Conservation (phyloP, 2,329 filamentous ascomycete species). For the Chalaropsis ovoidea region DNA sequence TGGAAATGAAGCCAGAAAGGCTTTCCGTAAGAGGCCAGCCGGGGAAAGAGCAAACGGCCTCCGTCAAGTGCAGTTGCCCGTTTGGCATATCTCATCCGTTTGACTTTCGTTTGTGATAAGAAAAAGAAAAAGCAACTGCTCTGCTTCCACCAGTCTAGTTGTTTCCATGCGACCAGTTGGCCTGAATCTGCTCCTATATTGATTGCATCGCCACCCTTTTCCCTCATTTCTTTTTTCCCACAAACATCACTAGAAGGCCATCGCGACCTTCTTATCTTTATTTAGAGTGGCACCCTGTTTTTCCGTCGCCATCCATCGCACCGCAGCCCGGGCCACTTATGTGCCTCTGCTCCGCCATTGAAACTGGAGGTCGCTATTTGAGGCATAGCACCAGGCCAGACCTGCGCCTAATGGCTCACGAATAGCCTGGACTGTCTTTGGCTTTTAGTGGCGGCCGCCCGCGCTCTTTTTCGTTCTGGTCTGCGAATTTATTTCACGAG, state of each 20-base stretch:
- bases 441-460: background rate
- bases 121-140: too few species aligned
- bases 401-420: background rate
- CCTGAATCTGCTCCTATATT: background rate
- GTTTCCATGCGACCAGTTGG: background rate
- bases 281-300: background rate
- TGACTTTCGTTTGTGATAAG: background rate
- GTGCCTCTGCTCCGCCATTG: conserved; percentile 1
- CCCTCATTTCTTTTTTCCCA: background rate
- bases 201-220: background rate
- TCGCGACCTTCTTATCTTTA: background rate
- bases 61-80: background rate
- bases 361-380: conserved; percentile 11
- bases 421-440: background rate
- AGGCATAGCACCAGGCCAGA: conserved; percentile 6
- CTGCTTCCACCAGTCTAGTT: background rate
- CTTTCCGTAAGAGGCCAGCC: background rate
- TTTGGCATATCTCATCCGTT: background rate
- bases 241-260: background rate
- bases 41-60: background rate
- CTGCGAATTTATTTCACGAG: conserved; percentile 8
- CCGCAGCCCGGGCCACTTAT: background rate
- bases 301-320: background rate
- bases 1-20: background rate
- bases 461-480: background rate